Evolutionary conservation across 345 rosid species (phyloP), one percentile per base, ranked within the genome.

Genomic region (Odontarrhena argentea): DNA sequence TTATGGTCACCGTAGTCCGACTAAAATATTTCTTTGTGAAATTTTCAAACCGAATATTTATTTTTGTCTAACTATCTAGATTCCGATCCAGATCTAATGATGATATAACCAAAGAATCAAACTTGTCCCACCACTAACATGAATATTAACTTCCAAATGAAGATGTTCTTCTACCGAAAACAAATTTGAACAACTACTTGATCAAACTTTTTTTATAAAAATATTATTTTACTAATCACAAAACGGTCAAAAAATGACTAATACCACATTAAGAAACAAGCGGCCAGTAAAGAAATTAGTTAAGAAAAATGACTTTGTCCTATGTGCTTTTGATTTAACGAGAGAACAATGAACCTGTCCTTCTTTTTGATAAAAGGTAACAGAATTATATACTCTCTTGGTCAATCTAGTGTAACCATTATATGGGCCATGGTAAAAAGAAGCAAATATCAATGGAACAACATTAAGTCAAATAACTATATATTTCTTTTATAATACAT

Each of bases 241-340:
- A 35, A 36, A 43, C 65, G 72, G 71, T 73, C 72, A 73, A 73
- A 59, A 70, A 51, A 52, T 73, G 77, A 66, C 67, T 63, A 66
- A 59, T 14, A 52, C 36, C 36, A 32, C 30, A 30, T 18, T 63
- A 11, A 25, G 62, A 73, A 73, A 51, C 67, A 65, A 73, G 62
- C 36, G 43, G 71, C 62, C 44, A 54, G 43, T 73, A 65, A 50
- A 9, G 5, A 9, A 57, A 32, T 24, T 47, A 55, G 58, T 47
- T 47, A 43, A 32, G 22, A 52, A 46, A 48, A 57, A 49, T 60
- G 72, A 51, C 51, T 37, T 57, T 59, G 35, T 65, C 62, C 7
- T 34, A n/a, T 38, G 47, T 11, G 49, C 56, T 50, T 71, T 46
- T 56, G 13, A 56, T 56, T 40, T 24, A 55, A 14, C 28, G 38